Percentiles rank a stretch among this genome's conserved stretches.
phyloP scores from a whole-genome alignment of 129 eudicot species.

The Cynara cardunculus region DNA sequence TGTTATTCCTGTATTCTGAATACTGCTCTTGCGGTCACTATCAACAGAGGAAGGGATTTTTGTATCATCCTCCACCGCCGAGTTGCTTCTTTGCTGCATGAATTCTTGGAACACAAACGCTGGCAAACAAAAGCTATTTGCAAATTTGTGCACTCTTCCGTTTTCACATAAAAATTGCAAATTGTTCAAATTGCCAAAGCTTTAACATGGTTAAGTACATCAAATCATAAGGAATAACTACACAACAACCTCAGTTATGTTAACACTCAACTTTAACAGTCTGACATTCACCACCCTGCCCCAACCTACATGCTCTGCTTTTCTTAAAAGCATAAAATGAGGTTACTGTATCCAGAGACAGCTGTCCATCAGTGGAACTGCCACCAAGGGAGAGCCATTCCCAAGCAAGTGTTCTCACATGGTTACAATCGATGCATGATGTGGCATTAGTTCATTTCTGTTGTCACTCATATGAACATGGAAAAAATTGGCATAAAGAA shows the following conservation, averaged over 20 bases:
- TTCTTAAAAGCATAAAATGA: neutral
- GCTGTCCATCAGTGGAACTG: neutral
- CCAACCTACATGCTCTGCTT: constrained; percentile 9
- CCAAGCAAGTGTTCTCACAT: constrained; percentile 6
- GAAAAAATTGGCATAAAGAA: neutral
- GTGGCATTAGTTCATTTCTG: constrained; percentile 13
- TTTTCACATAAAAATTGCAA: constrained; percentile 90
- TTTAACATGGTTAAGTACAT: constrained; percentile 58
- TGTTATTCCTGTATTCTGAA: constrained; percentile 23
- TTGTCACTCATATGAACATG: constrained; percentile 4
- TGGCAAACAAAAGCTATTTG: constrained; percentile 93
- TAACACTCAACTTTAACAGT: constrained; percentile 6
- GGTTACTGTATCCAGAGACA: neutral
- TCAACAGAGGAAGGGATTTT: constrained; percentile 25
- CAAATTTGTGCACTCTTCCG: constrained; percentile 96
- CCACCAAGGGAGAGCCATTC: constrained; percentile 3
- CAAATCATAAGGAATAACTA: constrained; percentile 6
- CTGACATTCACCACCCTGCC: constrained; percentile 8
- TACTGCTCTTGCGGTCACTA: constrained; percentile 22
- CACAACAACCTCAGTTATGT: constrained; percentile 7
- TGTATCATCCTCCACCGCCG: constrained; percentile 23
- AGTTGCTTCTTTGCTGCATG: constrained; percentile 33
- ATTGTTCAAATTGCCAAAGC: constrained; percentile 91
- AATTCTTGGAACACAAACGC: constrained; percentile 82
- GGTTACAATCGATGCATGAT: neutral